Base-by-base conservation (phyloP, 176 grass and related monocot species). In the Triticum urartu region DNA sequence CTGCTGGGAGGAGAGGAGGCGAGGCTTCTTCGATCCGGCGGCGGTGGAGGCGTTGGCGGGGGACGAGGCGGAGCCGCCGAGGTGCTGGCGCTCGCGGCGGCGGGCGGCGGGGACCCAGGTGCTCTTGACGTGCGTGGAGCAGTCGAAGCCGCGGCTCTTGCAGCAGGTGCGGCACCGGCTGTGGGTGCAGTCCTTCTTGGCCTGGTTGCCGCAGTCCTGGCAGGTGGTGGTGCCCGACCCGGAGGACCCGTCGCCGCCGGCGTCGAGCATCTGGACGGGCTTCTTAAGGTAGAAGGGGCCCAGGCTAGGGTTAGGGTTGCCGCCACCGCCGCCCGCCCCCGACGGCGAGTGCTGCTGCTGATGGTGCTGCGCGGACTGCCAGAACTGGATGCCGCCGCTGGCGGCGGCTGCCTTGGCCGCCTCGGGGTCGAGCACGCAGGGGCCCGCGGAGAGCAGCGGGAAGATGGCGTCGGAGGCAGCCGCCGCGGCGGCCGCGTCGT, bases 171-270 rank as follows among this genome's bases (percentile, higher is more conserved):
- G 94, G 89, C 94, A 99, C 7, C 90, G 90, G 42, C 82, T 87
- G 91, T 97, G 94, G 38, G 13, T 35, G 89, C 94, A 94, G 72
- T 99, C 97, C 81, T 93, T 97, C 97, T 96, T 97, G 1, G 94
- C 94, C 84, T 97, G 94, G 92, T 96, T 97, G 72, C 97, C 94
- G 84, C 94, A 97, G 88, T 99, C 92, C 92, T 97, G 97, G 82
- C 97, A 99, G 52, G 94, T 99, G 17, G 89, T 2, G 7, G 83
- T 79, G 36, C 78, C 68, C 4, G 81, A 43, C 4, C 68, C 78
- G 36, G 75, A 80, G 39, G 77, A 86, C 2, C 67, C 95, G 72
- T 83, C 83, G 43, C 2, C 72, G 62, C 79, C 83, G 14, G 79
- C 24, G 81, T 99, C 97, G 22, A 99, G 86, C 85, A 90, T 93